Evolutionary conservation across 768 basidiomycete genomes (phyloP), one percentile per base, ranked within the genome.

Genomic region (Collybia sordida): DNA sequence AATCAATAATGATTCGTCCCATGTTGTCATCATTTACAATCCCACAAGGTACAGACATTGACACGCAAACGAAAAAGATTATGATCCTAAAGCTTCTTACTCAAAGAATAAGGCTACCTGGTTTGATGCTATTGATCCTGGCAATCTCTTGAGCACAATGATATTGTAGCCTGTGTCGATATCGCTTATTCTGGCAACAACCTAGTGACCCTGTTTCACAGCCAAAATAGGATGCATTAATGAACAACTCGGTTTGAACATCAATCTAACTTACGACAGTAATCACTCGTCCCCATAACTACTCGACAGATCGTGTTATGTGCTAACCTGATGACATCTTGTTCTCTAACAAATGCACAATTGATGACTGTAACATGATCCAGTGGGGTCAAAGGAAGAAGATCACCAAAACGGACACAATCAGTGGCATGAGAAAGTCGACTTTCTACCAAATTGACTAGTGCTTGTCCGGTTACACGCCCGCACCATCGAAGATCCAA

Each of bases 401-500:
- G 14, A 3, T 15, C 34, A 17, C 18, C n/a, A 17, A 8, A 15
- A 38, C 44, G 17, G 19, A 21, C 39, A 9, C 34, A 24, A 38
- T 28, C 17, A 8, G 31, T 34, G 11, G 50, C 28, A 34, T 27
- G 49, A 15, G 25, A 35, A 18, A 61, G 42, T 21, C 82, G 72
- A 48, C 70, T 74, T 43, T 56, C 61, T 38, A 80, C 81, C 14
- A 85, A 63, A 25, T 73, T 64, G 34, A 79, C 81, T 34, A 85
- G 64, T 18, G 77, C 75, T 1, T 59, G 62, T 17, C 82, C 81
- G 23, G 71, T 73, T 5, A 86, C 59, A 48, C 81, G 74, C 9
- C 75, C 72, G 56, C 83, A 85, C 82, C 81, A 85, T 22, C 81
- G 74, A 42, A 85, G 62, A 59, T 85, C 81, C 44, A 86, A 60